Evolutionary conservation across 2,329 filamentous ascomycete species (phyloP).

Genomic region (Ophiognomonia clavigignenti-juglandacearum): DNA sequence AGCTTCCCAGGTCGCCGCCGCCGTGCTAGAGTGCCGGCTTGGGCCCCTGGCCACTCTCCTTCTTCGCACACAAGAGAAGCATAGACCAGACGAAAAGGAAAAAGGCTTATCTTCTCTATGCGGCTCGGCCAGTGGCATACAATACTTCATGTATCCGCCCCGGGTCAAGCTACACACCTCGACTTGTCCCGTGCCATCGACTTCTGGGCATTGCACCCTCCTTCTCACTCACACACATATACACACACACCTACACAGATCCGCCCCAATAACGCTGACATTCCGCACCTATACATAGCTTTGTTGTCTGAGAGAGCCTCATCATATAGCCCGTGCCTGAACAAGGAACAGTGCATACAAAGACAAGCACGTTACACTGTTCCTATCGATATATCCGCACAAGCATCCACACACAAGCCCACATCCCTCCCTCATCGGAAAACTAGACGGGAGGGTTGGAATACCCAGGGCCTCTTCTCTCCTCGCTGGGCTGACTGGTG

Average conservation of each 20-base stretch:
- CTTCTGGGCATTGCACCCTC: constrained; percentile 4
- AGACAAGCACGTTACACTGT: no score
- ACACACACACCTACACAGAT: no score
- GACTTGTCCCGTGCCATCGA: constrained; percentile 1
- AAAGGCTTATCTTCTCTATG: constrained; percentile 12
- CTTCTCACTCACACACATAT: no score
- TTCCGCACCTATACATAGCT: no score
- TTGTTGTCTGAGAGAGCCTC: no score
- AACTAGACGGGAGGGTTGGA: not conserved
- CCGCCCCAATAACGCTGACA: no score
- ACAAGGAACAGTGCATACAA: no score
- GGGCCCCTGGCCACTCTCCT: not conserved
- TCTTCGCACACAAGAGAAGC: not conserved
- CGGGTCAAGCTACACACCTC: constrained; percentile 10
- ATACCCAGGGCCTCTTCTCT: constrained; percentile 7
- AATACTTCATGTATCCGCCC: constrained; percentile 12
- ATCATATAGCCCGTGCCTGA: no score
- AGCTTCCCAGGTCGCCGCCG: constrained; percentile 2
- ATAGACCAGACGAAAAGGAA: constrained; percentile 10
- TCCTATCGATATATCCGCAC: not conserved
- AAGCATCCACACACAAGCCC: not conserved
- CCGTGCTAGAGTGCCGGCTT: constrained; percentile 2
- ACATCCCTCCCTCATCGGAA: not conserved
- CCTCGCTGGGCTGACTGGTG: constrained; percentile 9
- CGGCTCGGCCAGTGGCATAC: constrained; percentile 15